Evolutionary conservation across 805 yeast genomes (phyloP).

Genomic region (Maudiozyma bulderi): DNA sequence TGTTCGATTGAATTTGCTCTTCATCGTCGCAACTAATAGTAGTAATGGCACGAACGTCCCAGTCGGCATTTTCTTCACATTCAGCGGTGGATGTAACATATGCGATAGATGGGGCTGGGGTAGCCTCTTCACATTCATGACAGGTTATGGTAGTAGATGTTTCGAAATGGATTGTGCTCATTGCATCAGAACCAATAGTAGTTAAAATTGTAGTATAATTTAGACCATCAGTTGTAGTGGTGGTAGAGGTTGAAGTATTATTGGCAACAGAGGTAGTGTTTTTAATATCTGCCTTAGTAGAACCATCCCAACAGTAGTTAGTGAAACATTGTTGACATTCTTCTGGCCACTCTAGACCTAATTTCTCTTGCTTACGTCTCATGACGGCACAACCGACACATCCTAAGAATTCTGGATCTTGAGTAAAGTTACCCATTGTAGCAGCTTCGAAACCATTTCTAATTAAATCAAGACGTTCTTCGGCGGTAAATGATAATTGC

Average conservation of each 20-base stretch:
- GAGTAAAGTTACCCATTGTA: conserved; percentile 54
- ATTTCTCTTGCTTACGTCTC: conserved; percentile 67
- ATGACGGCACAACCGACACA: conserved; percentile 80
- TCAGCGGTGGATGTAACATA: not conserved
- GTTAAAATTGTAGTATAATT: not conserved
- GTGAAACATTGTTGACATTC: conserved; percentile 66
- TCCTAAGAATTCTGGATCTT: conserved; percentile 57
- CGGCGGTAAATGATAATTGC: conserved; percentile 49
- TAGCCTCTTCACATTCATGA: conserved; percentile 1
- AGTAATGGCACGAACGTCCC: not conserved
- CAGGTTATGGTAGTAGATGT: not conserved
- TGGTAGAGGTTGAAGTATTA: not conserved
- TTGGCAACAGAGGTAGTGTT: not conserved
- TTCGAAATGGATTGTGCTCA: not conserved
- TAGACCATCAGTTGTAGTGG: conserved; percentile 1
- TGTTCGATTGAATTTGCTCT: not conserved
- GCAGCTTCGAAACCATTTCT: conserved; percentile 68
- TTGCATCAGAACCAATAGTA: not conserved
- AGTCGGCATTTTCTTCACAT: not conserved
- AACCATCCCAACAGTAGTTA: conserved; percentile 70
- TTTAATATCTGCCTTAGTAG: conserved; percentile 4
- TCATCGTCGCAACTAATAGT: not conserved
- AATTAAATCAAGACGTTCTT: conserved; percentile 50
- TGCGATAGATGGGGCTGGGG: not conserved
- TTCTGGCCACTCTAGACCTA: conserved; percentile 46